Conservation (phyloP, 1,284 basidiomycete genomes). For the Fereydounia khargensis region DNA sequence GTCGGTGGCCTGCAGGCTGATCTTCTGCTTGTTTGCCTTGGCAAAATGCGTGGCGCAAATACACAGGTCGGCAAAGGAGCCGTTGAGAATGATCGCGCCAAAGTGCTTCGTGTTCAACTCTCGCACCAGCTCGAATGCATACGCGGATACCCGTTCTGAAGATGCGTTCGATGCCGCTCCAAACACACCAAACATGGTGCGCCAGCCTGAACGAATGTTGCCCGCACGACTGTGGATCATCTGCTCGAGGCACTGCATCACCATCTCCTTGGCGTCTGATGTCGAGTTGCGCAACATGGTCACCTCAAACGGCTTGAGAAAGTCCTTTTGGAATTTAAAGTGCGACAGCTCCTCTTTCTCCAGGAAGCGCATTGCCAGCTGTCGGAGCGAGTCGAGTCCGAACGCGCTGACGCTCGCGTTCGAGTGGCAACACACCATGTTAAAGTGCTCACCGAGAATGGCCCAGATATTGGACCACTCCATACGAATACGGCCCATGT, state of each 20-base stretch:
- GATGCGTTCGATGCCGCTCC: constrained; percentile 91
- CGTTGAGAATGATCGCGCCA: constrained; percentile 81
- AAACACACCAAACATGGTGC: constrained; percentile 98
- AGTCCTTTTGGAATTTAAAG: constrained; percentile 99
- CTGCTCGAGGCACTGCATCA: constrained; percentile 95
- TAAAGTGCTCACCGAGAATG: constrained; percentile 97
- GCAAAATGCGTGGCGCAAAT: constrained; percentile 98
- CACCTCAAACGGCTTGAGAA: constrained; percentile 95
- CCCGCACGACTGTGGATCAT: constrained; percentile 95
- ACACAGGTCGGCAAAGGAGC: constrained; percentile 91
- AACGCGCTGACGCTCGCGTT: constrained; percentile 97
- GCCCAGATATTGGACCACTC: constrained; percentile 99
- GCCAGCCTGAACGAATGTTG: constrained; percentile 96
- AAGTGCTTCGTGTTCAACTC: constrained; percentile 89
- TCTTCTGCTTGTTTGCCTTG: constrained; percentile 98
- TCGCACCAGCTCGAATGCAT: constrained; percentile 94
- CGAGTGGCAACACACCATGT: constrained; percentile 97
- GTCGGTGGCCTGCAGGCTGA: constrained; percentile 90
- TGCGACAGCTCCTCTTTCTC: constrained; percentile 97
- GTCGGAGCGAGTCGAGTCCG: constrained; percentile 93
- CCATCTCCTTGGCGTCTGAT: constrained; percentile 94
- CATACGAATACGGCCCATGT: constrained; percentile 96
- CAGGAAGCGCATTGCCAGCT: constrained; percentile 96
- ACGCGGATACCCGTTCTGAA: constrained; percentile 87
- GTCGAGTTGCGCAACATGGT: constrained; percentile 96